Evolutionary conservation across 345 rosid genomes (phyloP), one percentile per base, ranked within the genome.

Genomic region (Raphanus sativus): DNA sequence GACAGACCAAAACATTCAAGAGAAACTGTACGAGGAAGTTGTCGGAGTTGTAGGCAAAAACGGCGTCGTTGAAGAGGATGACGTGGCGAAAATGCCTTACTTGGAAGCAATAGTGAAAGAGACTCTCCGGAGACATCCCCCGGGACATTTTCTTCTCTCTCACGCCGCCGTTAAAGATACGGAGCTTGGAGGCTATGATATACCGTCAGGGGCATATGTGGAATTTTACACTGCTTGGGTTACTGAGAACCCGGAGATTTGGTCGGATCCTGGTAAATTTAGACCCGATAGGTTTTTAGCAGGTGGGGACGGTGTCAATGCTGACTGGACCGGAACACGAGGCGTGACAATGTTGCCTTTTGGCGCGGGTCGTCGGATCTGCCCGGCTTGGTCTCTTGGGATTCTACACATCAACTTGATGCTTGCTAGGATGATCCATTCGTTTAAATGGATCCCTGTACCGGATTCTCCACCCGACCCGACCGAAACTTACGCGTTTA

Each of bases 181-280:
- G 0, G 84, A 88, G 83, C 89, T 94, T 0, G 98, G 92, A 0
- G 97, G 97, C 8, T 92, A 90, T 70, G 83, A 83, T 3, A 87
- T 92, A 61, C 97, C 97, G 1, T 87, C 81, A 0, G 88, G 82
- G 1, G 89, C 83, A 6, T 75, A 83, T 70, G 97, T 94, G 71
- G 97, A 94, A 82, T 79, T 94, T 36, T 94, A 94, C 89, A 92
- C 98, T 4, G 97, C 97, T 3, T 94, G 98, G 97, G 70, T 88
- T 60, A 92, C 98, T 6, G 88, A 92, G 82, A 87, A 92, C 84
- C 97, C 97, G 56, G 83, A 76, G 15, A 36, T 85, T 10, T 94
- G 98, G 98, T 69, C 86, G 42, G 88, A 88, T 64, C 97, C 98
- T 2, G 83, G 75, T 2, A 77, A 86, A 81, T 94, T 88, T 80